Conservation (phyloP, 2,329 filamentous ascomycete species). For the Pseudogymnoascus sp. region DNA sequence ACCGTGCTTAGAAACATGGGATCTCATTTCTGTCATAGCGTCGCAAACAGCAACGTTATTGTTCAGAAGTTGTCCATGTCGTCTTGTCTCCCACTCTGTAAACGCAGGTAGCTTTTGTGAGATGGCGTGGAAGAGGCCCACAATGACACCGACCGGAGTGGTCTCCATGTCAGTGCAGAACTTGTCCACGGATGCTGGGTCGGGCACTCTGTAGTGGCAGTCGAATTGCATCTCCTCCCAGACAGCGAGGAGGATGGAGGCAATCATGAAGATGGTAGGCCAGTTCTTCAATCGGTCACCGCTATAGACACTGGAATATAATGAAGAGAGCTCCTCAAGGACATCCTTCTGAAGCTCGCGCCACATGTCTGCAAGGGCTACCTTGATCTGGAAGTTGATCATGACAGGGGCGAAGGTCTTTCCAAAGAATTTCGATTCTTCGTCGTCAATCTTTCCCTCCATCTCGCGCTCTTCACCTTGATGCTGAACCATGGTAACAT, state of each 20-base stretch:
- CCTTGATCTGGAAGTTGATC: slow-evolving; percentile 99
- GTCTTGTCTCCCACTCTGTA: slow-evolving; percentile 86
- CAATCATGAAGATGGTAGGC: slow-evolving; percentile 97
- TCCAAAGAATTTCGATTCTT: slow-evolving; percentile 79
- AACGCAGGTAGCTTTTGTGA: slow-evolving; percentile 92
- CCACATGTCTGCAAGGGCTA: slow-evolving; percentile 95
- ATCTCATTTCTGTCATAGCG: slow-evolving; percentile 90
- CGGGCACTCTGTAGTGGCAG: slow-evolving; percentile 89
- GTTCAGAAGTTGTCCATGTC: slow-evolving; percentile 84
- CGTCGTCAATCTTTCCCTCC: slow-evolving; percentile 78
- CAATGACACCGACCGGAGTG: slow-evolving; percentile 90
- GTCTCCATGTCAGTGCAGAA: slow-evolving; percentile 97
- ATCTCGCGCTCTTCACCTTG: slow-evolving; percentile 72
- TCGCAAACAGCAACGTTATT: slow-evolving; percentile 91
- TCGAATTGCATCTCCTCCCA: slow-evolving; percentile 99
- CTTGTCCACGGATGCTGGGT: slow-evolving; percentile 77
- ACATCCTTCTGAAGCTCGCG: slow-evolving; percentile 95
- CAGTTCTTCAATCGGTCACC: slow-evolving; percentile 97
- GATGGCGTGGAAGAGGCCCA: slow-evolving; percentile 94
- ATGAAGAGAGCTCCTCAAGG: slow-evolving; percentile 80
- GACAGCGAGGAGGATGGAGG: slow-evolving; percentile 83
- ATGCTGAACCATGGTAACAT: slow-evolving; percentile 91
- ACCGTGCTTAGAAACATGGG: slow-evolving; percentile 93
- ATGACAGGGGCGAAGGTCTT: slow-evolving; percentile 92
- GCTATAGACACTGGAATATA: slow-evolving; percentile 97